Conservation (phyloP, 2,329 filamentous ascomycete species). For the Pezicula radicicola region DNA sequence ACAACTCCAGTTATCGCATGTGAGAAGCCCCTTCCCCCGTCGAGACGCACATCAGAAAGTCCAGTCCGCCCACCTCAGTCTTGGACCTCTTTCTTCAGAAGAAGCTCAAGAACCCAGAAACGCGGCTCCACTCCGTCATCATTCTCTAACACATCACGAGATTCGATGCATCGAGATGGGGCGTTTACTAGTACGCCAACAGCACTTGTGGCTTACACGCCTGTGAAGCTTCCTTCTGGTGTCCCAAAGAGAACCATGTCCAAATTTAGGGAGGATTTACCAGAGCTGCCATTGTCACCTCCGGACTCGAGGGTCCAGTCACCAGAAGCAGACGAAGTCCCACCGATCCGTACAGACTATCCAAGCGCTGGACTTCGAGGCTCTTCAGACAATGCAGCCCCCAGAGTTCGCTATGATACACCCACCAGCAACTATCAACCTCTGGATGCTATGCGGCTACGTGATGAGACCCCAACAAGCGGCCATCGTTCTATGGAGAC, state of each 20-base stretch:
- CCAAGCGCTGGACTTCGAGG: conserved; percentile 17
- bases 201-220: conserved; percentile 19
- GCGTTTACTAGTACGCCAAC: conserved; percentile 18
- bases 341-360: conserved; percentile 29
- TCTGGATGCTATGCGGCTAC: conserved; percentile 34
- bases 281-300: conserved; percentile 81
- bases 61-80: conserved; percentile 44
- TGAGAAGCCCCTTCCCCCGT: conserved; percentile 39
- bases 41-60: conserved; percentile 53
- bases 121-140: conserved; percentile 62
- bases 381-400: conserved; percentile 23
- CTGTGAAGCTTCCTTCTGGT: conserved; percentile 27
- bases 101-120: conserved; percentile 49
- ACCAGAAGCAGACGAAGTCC: conserved; percentile 56
- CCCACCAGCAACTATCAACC: conserved; percentile 42
- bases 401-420: conserved; percentile 43
- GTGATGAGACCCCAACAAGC: conserved; percentile 41
- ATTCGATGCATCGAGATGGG: conserved; percentile 61
- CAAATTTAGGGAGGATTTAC: conserved; percentile 88
- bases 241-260: conserved; percentile 79
- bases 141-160: conserved; percentile 89
- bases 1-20: conserved; percentile 7
- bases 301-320: conserved; percentile 80
- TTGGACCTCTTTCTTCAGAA: conserved; percentile 73
- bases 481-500: conserved; percentile 35